phyloP scores from a whole-genome alignment of 2,329 filamentous ascomycete genomes.

The Calonectria montana region DNA sequence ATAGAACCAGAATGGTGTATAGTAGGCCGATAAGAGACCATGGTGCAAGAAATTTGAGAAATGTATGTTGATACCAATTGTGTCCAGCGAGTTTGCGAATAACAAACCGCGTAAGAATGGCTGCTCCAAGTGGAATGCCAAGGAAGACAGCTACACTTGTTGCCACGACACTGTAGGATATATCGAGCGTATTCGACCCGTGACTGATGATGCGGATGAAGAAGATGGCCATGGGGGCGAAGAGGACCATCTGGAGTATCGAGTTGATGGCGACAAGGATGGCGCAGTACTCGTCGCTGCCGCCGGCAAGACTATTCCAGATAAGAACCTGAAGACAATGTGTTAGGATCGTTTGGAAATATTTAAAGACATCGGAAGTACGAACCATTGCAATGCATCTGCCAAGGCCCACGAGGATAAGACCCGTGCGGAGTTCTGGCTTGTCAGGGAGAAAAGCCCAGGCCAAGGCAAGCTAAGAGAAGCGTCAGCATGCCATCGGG shows the following conservation, averaged over 20 bases:
- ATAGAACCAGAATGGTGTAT: slow-evolving; percentile 88
- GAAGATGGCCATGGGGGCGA: slow-evolving; percentile 74
- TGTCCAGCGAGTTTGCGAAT: slow-evolving; percentile 65
- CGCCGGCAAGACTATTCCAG: slow-evolving; percentile 78
- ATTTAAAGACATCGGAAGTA: slow-evolving; percentile 45
- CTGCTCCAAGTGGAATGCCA: slow-evolving; percentile 84
- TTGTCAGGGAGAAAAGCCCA: slow-evolving; percentile 76
- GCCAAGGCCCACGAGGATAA: slow-evolving; percentile 86
- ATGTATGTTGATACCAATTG: slow-evolving; percentile 74
- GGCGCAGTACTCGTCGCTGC: slow-evolving; percentile 85
- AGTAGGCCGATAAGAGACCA: slow-evolving; percentile 85
- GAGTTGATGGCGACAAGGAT: slow-evolving; percentile 82
- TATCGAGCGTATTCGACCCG: slow-evolving; percentile 46
- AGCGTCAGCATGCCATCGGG: slow-evolving; percentile 18
- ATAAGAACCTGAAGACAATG: slow-evolving; percentile 61
- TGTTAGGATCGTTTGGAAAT: neutral
- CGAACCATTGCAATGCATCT: slow-evolving; percentile 88
- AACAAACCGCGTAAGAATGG: slow-evolving; percentile 77
- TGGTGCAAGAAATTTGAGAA: slow-evolving; percentile 76
- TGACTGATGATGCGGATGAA: slow-evolving; percentile 77
- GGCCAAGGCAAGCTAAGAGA: slow-evolving; percentile 67
- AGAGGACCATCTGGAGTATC: slow-evolving; percentile 80
- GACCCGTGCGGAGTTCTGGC: slow-evolving; percentile 68
- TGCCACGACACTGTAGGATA: slow-evolving; percentile 76
- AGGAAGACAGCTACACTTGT: slow-evolving; percentile 87